Conservation (phyloP, 495 filamentous ascomycete genomes). For the Neurospora sp. region DNA sequence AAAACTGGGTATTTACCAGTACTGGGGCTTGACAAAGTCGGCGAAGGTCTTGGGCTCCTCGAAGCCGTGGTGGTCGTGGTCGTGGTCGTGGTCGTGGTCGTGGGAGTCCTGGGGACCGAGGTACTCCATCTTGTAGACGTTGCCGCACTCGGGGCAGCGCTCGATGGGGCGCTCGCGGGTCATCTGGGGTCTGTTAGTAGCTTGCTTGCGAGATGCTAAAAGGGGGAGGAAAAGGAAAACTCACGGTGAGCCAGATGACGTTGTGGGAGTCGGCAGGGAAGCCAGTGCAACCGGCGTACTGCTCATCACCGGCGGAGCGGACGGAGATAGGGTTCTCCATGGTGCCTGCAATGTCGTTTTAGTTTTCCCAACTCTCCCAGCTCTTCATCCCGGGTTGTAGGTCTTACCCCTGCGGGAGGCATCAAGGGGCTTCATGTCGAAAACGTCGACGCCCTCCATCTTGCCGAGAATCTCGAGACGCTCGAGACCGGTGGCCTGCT, state of each 20-base stretch:
- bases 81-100: slow-evolving; percentile 42
- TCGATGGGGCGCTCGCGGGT: slow-evolving; percentile 82
- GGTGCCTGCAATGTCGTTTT: slow-evolving; percentile 50
- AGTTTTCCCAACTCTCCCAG: neutral
- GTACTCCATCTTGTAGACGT: slow-evolving; percentile 94
- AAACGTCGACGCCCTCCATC: slow-evolving; percentile 96
- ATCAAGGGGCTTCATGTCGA: slow-evolving; percentile 96
- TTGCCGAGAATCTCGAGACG: slow-evolving; percentile 98
- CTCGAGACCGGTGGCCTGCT: slow-evolving; percentile 94
- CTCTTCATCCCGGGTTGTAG: slow-evolving; percentile 16
- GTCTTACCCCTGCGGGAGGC: slow-evolving; percentile 65
- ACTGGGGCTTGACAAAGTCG: slow-evolving; percentile 86
- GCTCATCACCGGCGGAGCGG: slow-evolving; percentile 84
- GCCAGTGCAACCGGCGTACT: slow-evolving; percentile 94
- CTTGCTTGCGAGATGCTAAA: neutral
- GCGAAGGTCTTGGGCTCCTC: slow-evolving; percentile 86
- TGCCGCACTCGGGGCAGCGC: slow-evolving; percentile 92
- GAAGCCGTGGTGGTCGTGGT: slow-evolving; percentile 46
- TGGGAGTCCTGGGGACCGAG: slow-evolving; percentile 59
- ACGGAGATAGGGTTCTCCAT: slow-evolving; percentile 82
- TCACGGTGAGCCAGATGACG: slow-evolving; percentile 81
- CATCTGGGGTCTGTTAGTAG: slow-evolving; percentile 41
- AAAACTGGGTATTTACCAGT: slow-evolving; percentile 48
- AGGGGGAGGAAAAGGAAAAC: slow-evolving; percentile 14
- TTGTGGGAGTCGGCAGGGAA: slow-evolving; percentile 83